phyloP scores from a whole-genome alignment of 2,329 filamentous ascomycete species.

The Fusarium beomiforme region DNA sequence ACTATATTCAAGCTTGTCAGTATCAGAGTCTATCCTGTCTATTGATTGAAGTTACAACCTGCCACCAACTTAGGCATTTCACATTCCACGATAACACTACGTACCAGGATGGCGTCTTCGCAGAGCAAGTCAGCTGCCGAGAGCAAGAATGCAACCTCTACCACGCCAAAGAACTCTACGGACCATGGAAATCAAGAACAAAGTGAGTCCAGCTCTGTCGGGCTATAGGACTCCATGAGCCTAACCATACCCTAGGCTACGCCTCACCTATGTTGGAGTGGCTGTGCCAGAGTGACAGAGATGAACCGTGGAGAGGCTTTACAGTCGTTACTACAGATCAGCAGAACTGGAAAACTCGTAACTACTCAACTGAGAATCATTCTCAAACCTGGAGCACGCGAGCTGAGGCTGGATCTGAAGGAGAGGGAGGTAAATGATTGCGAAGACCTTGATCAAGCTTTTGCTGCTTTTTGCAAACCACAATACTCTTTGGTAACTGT shows the following conservation, averaged over 20 bases:
- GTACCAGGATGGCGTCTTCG: fast-evolving
- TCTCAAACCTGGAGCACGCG: neutral
- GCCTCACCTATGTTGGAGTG: neutral
- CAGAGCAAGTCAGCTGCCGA: fast-evolving
- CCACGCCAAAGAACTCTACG: fast-evolving
- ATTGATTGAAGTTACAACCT: fast-evolving
- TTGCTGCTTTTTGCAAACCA: too few species aligned
- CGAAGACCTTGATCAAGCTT: fast-evolving
- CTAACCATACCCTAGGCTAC: fast-evolving
- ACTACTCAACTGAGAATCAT: fast-evolving
- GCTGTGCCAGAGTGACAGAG: neutral
- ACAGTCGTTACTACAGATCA: fast-evolving
- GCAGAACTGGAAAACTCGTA: fast-evolving
- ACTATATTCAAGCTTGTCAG: fast-evolving
- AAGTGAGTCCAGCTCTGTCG: fast-evolving
- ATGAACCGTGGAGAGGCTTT: neutral
- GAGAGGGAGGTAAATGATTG: fast-evolving
- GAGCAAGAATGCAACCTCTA: fast-evolving
- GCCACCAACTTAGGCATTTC: too few species aligned
- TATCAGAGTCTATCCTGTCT: fast-evolving
- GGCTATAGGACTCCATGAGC: fast-evolving
- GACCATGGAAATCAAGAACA: too few species aligned
- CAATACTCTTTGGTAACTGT: too few species aligned
- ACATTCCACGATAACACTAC: too few species aligned
- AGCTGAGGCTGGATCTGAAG: neutral